A percentile compares a stretch with the other conserved stretches of the same genome.
phyloP scores from a whole-genome alignment of 345 rosid genomes.

The Cardamine resedifolia region DNA sequence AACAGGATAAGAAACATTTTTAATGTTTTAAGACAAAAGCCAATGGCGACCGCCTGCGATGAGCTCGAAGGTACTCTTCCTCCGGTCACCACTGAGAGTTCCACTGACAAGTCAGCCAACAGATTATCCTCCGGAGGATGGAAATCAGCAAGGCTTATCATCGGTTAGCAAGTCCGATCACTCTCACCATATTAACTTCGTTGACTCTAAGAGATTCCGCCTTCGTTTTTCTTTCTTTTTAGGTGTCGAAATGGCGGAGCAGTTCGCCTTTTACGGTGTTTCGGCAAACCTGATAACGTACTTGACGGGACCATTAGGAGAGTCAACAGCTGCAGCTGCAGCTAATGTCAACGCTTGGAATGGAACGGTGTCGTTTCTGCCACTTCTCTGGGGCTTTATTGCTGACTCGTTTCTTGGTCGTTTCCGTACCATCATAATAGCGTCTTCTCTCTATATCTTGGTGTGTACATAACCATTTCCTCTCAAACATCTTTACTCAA shows the following conservation, averaged over 20 bases:
- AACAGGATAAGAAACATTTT: not conserved
- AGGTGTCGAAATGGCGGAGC: constrained; percentile 56
- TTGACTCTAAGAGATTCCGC: not conserved
- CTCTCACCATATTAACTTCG: not conserved
- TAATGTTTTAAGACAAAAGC: not conserved
- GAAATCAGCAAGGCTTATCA: constrained; percentile 48
- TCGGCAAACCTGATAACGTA: constrained; percentile 53
- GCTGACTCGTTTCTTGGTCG: constrained; percentile 71
- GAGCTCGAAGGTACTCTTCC: not conserved
- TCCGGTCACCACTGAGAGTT: not conserved
- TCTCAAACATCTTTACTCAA: not conserved
- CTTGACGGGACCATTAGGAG: constrained; percentile 63
- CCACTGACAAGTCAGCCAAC: not conserved
- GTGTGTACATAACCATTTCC: constrained; percentile 32
- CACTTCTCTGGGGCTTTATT: constrained; percentile 60
- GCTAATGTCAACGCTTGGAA: constrained; percentile 57
- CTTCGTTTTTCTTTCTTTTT: not conserved
- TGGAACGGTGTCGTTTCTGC: constrained; percentile 54
- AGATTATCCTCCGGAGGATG: constrained; percentile 41
- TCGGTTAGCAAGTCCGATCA: constrained; percentile 20
- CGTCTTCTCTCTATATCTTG: constrained; percentile 54
- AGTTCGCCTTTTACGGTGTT: constrained; percentile 52
- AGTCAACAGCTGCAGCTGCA: constrained; percentile 62
- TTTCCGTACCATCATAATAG: constrained; percentile 52
- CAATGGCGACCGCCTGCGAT: not conserved